Percentiles rank a stretch among this genome's conserved stretches.
These are phyloP conservation scores for Parietichytrium sp. DNA, from an alignment of 108 stramenopile genomes.

Conservation along the genomic window DNA sequence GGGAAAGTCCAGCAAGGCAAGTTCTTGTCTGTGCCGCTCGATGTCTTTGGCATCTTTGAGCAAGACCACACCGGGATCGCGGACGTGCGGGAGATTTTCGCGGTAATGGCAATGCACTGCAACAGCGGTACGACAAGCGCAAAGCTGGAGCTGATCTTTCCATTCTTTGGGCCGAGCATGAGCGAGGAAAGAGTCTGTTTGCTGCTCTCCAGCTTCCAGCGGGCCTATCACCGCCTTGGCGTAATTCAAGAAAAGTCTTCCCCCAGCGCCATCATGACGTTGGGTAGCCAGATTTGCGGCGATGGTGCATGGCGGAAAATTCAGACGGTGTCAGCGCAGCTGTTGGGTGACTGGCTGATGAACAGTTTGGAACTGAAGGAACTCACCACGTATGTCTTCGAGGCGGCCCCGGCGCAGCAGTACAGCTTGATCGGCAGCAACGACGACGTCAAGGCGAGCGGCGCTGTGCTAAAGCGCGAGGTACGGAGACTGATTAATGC, in stretches of 20 bases:
- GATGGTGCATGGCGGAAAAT: conserved; percentile 26
- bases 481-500: neutral
- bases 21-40: conserved; percentile 13
- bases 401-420: neutral
- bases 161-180: conserved; percentile 21
- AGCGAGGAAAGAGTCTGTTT: neutral
- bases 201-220: neutral
- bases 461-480: conserved; percentile 7
- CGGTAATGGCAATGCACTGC: neutral
- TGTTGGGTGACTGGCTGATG: conserved; percentile 24
- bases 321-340: conserved; percentile 28
- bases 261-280: neutral
- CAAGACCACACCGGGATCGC: conserved; percentile 17
- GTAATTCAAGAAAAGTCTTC: neutral
- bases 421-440: neutral
- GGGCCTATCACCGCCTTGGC: neutral
- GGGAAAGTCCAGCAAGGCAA: neutral
- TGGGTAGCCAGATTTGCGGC: conserved; percentile 5
- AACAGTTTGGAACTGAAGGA: neutral
- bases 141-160: conserved; percentile 14
- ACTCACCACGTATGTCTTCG: neutral
- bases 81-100: neutral
- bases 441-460: neutral
- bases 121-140: neutral
- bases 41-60: conserved; percentile 12